A percentile compares a stretch with the other conserved stretches of the same genome.
phyloP scores from a whole-genome alignment of 129 eudicot genomes.

The Lonicera japonica region DNA sequence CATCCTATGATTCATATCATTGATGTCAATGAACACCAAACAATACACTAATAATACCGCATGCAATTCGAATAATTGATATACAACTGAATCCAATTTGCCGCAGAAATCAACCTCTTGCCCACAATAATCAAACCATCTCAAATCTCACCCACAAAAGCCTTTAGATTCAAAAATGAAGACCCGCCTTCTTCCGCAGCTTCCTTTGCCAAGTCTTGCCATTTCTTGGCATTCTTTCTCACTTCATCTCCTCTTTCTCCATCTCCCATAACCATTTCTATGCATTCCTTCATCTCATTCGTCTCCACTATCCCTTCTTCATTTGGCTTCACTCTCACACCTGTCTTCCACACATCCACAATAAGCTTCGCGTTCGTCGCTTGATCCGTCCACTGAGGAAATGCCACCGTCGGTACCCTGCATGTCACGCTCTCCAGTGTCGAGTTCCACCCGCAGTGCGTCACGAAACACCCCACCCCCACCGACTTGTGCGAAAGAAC shows the following conservation, averaged over 20 bases:
- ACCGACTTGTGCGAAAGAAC: not conserved
- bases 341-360: not conserved
- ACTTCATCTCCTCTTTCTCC: not conserved
- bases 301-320: not conserved
- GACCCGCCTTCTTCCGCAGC: not conserved
- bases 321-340: not conserved
- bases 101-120: too few relatives aligned
- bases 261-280: not conserved
- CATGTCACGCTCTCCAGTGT: not conserved
- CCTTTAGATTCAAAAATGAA: not conserved
- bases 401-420: constrained; percentile 4
- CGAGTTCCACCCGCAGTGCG: constrained; percentile 1
- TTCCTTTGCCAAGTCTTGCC: not conserved
- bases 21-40: too few relatives aligned
- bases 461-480: constrained; percentile 1
- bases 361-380: constrained; percentile 5
- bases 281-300: not conserved
- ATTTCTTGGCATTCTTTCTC: not conserved
- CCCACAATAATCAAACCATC: too few relatives aligned
- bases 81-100: too few relatives aligned
- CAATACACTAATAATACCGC: too few relatives aligned
- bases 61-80: too few relatives aligned
- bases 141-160: not conserved
- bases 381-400: constrained; percentile 5
- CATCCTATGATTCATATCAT: too few relatives aligned